Evolutionary conservation across 1,284 basidiomycete species (phyloP).

Genomic region (Ceratobasidium sp.): DNA sequence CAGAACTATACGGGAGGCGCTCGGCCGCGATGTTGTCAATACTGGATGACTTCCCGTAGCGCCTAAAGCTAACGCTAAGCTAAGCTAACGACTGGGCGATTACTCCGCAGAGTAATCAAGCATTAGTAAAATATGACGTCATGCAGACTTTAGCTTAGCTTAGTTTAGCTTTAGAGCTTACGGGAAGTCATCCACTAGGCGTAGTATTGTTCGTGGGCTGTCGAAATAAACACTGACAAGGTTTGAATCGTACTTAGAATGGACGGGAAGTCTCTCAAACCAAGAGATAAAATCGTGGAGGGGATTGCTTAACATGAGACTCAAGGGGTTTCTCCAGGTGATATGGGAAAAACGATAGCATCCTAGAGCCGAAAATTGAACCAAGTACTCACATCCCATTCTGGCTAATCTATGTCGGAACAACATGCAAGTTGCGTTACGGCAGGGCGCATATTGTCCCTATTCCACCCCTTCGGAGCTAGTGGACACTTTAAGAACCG

Average conservation of each 20-base stretch:
- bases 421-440: neutral
- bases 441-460: neutral
- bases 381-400: conserved; percentile 8
- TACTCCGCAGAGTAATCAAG: no score
- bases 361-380: neutral
- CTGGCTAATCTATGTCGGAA: conserved; percentile 11
- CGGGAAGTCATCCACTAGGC: no score
- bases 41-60: no score
- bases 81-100: no score
- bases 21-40: neutral
- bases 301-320: conserved; percentile 8
- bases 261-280: neutral
- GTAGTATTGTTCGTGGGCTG: conserved; percentile 8
- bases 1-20: neutral
- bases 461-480: neutral
- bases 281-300: conserved; percentile 2
- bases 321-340: neutral
- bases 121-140: no score
- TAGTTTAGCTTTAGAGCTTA: no score
- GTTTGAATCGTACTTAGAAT: neutral
- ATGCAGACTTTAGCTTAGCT: no score
- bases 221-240: neutral
- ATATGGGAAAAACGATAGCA: neutral
- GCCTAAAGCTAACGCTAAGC: no score
- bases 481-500: neutral